These are phyloP conservation scores for Calocybe indica DNA, from an alignment of 768 basidiomycete species.

Conservation along the genomic window DNA sequence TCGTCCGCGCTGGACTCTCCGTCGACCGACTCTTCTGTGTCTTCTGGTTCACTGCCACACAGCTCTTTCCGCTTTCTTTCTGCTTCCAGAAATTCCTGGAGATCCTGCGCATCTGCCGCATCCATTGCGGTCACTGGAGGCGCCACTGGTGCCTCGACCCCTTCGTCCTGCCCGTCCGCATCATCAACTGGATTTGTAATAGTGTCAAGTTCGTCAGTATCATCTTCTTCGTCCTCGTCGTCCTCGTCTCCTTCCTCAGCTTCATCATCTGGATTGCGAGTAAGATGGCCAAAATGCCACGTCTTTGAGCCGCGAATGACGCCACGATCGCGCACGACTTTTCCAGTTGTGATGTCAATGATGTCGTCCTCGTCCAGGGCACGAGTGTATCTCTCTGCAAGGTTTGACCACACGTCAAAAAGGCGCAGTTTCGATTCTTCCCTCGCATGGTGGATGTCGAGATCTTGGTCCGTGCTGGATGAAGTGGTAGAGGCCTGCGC, in stretches of 20 bases:
- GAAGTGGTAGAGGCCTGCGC: constrained; percentile 30
- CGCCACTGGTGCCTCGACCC: constrained; percentile 21
- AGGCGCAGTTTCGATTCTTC: constrained; percentile 53
- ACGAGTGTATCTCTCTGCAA: constrained; percentile 63
- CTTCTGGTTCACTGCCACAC: constrained; percentile 42
- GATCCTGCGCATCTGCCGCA: constrained; percentile 53
- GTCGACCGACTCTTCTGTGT: constrained; percentile 19
- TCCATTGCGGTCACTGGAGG: constrained; percentile 38
- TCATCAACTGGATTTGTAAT: constrained; percentile 30
- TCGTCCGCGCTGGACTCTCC: constrained; percentile 13
- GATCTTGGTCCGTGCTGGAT: constrained; percentile 13
- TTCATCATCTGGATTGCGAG: constrained; percentile 26
- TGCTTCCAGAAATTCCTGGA: constrained; percentile 61
- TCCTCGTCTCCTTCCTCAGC: constrained; percentile 33
- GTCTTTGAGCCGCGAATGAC: constrained; percentile 42
- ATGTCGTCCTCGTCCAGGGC: constrained; percentile 77
- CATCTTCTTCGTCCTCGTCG: constrained; percentile 46
- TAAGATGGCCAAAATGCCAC: constrained; percentile 49
- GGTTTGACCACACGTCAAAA: constrained; percentile 56
- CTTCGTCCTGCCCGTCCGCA: constrained; percentile 21
- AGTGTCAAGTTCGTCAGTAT: constrained; percentile 54
- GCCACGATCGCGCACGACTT: constrained; percentile 67
- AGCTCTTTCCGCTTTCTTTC: constrained; percentile 47
- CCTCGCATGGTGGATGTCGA: constrained; percentile 48
- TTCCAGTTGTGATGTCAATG: constrained; percentile 55